These are phyloP conservation scores for Trichophyton mentagrophytes DNA, from an alignment of 2,329 filamentous ascomycete genomes.

Conservation along the genomic window DNA sequence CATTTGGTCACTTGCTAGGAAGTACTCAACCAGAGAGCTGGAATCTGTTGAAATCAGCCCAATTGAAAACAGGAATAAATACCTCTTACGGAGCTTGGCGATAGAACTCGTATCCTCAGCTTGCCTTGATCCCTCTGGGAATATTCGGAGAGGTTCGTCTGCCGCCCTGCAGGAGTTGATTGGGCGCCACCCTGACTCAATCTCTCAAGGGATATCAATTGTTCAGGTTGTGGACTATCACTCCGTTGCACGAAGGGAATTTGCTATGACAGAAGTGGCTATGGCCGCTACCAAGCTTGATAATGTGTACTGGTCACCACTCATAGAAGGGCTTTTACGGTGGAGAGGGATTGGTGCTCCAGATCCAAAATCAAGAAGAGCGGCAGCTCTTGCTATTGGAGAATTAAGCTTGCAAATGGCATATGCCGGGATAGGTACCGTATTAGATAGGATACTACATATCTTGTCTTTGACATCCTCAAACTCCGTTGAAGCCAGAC, in stretches of 20 bases:
- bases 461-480: conserved; percentile 27
- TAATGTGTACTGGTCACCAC: conserved; percentile 50
- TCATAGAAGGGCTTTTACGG: conserved; percentile 58
- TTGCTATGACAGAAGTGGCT: conserved; percentile 68
- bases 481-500: conserved; percentile 31
- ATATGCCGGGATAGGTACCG: conserved; percentile 21
- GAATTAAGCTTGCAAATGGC: conserved; percentile 24
- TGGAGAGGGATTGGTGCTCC: conserved; percentile 83
- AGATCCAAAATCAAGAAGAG: conserved; percentile 59
- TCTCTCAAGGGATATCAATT: conserved; percentile 67
- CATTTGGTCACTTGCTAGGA: conserved; percentile 79
- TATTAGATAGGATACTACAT: conserved; percentile 23
- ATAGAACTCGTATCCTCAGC: conserved; percentile 70
- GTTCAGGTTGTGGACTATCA: conserved; percentile 91
- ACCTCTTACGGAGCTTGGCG: conserved; percentile 62
- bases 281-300: conserved; percentile 55
- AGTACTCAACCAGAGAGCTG: conserved; percentile 72
- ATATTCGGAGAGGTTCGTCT: conserved; percentile 83
- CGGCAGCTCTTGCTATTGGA: conserved; percentile 59
- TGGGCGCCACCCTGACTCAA: conserved; percentile 77
- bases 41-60: conserved; percentile 41
- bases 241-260: conserved; percentile 71
- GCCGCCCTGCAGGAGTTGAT: conserved; percentile 90
- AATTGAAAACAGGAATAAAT: conserved; percentile 21
- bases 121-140: conserved; percentile 78